Evolutionary conservation across 2,329 filamentous ascomycete genomes (phyloP), one percentile per base, ranked within the genome.

Genomic region (Sporothrix luriei): DNA sequence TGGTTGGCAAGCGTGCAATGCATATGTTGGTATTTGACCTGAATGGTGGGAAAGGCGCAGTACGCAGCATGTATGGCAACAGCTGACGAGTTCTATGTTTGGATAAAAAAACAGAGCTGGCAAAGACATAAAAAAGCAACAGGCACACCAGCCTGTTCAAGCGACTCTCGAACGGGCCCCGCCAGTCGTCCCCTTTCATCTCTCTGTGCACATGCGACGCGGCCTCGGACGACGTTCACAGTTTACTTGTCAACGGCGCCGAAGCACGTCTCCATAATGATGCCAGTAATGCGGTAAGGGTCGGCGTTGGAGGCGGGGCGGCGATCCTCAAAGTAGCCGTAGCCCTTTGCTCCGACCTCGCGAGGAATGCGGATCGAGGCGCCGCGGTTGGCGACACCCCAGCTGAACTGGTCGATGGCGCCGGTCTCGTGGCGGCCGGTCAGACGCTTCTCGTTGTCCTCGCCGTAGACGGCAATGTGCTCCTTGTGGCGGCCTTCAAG

Each of bases 401-500:
- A 98, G 76, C 88, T 89, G 88, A 99, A 99, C 80, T 91, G 87
- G 79, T 99, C 94, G 78, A 97, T 97, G 76, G 86, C 88, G 61
- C 94, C 94, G 13, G 95, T 99, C 89, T 99, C 95, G 83, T 97
- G 93, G 74, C 87, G 87, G 76, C 95, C 95, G 68, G 94, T 98
- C 76, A 98, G 91, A 78, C 95, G 94, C 76, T 91, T 87, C 76
- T 95, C 93, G 85, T 99, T 99, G 80, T 94, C 94, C 85, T 97
- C 92, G 78, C 95, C 92, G 82, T 96, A 96, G 75, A 95, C 92
- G 77, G 89, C 88, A 82, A 95, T 95, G 88, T 92, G 94, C 85
- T 93, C 91, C 75, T 83, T 81, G 83, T 93, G 91, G 76, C 91
- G 90, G 73, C 84, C 85, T 82, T 91, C 91, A 21, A 94, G 88